Conservation (phyloP, 2,329 filamentous ascomycete species). For the Botrytis paeoniae region DNA sequence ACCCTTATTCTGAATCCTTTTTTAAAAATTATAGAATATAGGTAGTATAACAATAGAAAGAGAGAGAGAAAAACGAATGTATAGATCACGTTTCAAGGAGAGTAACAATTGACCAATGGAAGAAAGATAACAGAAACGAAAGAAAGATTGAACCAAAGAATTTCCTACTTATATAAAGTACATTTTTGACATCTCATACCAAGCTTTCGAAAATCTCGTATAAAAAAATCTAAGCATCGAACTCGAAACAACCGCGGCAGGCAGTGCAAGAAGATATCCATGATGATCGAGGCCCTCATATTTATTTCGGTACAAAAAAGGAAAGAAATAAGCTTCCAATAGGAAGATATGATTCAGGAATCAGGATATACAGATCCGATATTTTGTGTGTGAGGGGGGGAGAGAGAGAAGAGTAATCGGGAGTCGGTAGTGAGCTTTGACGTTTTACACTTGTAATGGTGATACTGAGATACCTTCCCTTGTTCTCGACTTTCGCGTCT, state of each 20-base stretch:
- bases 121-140: not conserved
- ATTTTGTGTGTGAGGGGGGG: not conserved
- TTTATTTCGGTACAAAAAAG: not conserved
- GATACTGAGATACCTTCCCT: not conserved
- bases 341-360: not conserved
- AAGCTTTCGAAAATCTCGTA: not conserved
- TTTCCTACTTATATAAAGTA: not conserved
- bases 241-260: not conserved
- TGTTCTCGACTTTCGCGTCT: not conserved
- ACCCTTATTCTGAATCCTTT: not conserved
- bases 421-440: slow-evolving; percentile 3
- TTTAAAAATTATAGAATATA: not conserved
- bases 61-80: slow-evolving; percentile 1
- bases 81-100: not conserved
- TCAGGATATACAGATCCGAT: not conserved
- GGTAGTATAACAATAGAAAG: not conserved
- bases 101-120: not conserved
- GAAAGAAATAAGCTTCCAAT: not conserved
- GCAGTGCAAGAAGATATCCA: not conserved
- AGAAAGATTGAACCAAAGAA: not conserved
- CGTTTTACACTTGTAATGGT: slow-evolving; percentile 4
- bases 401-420: not conserved
- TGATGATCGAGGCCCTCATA: not conserved
- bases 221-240: slow-evolving; percentile 1
- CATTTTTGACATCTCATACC: not conserved